phyloP scores from a whole-genome alignment of 2,329 filamentous ascomycete genomes.

The Dactylellina parvicollis region DNA sequence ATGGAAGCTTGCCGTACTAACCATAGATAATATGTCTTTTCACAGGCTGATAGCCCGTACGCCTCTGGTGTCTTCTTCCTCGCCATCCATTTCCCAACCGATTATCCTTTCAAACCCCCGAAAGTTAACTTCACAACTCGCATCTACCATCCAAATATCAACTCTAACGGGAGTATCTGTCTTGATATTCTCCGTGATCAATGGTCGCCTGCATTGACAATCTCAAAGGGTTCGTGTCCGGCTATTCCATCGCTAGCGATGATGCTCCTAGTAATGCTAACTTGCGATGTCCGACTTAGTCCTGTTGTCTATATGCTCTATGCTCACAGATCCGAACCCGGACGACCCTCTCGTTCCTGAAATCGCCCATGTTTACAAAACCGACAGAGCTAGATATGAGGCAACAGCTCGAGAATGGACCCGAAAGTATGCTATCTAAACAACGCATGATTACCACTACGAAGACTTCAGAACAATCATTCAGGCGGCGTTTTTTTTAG shows the following conservation, averaged over 20 bases:
- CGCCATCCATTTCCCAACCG: slow-evolving; percentile 98
- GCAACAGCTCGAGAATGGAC: slow-evolving; percentile 98
- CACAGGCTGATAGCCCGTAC: slow-evolving; percentile 92
- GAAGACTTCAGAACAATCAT: slow-evolving; percentile 52
- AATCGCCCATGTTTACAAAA: slow-evolving; percentile 99
- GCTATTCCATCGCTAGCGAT: neutral
- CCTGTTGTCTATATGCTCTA: slow-evolving; percentile 97
- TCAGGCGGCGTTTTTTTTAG: slow-evolving; percentile 53
- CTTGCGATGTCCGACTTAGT: slow-evolving; percentile 67
- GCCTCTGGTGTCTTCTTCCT: slow-evolving; percentile 99
- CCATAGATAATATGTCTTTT: slow-evolving; percentile 58
- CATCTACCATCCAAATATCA: slow-evolving; percentile 99
- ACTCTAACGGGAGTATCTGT: slow-evolving; percentile 99
- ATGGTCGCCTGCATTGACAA: slow-evolving; percentile 98
- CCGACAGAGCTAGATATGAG: slow-evolving; percentile 93
- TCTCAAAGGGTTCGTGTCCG: slow-evolving; percentile 83
- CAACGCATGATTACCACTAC: slow-evolving; percentile 53
- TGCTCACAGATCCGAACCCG: slow-evolving; percentile 99
- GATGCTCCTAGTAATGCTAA: slow-evolving; percentile 8
- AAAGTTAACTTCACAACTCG: slow-evolving; percentile 99
- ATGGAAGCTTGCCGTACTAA: slow-evolving; percentile 2
- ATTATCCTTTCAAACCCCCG: slow-evolving; percentile 99
- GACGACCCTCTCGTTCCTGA: slow-evolving; percentile 98
- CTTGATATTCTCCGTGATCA: slow-evolving; percentile 98
- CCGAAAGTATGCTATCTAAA: slow-evolving; percentile 94